Evolutionary conservation across 257 asterid species (phyloP), one percentile per base, ranked within the genome.

Genomic region (Striga asiatica): DNA sequence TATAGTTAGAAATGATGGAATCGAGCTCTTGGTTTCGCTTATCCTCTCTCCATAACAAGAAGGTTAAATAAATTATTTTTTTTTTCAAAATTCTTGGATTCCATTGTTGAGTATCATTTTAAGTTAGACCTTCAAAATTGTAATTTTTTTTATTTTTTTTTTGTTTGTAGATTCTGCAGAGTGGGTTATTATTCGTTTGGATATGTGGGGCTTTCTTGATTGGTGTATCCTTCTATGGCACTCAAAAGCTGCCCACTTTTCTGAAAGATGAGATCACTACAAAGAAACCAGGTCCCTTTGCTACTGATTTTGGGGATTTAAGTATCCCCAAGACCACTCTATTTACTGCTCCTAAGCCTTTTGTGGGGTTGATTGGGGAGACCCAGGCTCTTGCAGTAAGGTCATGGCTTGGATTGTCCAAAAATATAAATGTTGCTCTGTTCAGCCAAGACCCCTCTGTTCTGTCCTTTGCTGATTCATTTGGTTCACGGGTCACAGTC

Each of bases 351-450:
- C 94, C 95, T 1, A 76, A 46, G 68, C 93, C 93, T 66, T 91
- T 91, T 68, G 34, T 39, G 65, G 97, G 86, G 34, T 38, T 66
- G 9, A 56, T 61, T 45, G 94, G 96, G 54, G 74, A 82, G 71
- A 77, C 79, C 47, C 98, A 88, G 46, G 68, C 59, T 35, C 67
- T 82, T 67, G 98, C 97, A 57, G 70, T 91, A 31, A 81, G 77
- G 71, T 88, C 98, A 67, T 91, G 97, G 97, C 97, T 91, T 56
- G 80, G 83, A 43, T 76, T 84, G 24, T 76, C 94, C 1, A 60
- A 80, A 35, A 61, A 78, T 60, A 50, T 91, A 29, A 63, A 51
- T 54, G 88, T 88, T 54, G 79, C 88, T 61, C 89, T 91, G 56
- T 87, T 87, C 75, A 79, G 95, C 72, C 84, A 71, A 58, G 81